Base-by-base conservation (phyloP, 2,329 filamentous ascomycete genomes). In the Colletotrichum lini region DNA sequence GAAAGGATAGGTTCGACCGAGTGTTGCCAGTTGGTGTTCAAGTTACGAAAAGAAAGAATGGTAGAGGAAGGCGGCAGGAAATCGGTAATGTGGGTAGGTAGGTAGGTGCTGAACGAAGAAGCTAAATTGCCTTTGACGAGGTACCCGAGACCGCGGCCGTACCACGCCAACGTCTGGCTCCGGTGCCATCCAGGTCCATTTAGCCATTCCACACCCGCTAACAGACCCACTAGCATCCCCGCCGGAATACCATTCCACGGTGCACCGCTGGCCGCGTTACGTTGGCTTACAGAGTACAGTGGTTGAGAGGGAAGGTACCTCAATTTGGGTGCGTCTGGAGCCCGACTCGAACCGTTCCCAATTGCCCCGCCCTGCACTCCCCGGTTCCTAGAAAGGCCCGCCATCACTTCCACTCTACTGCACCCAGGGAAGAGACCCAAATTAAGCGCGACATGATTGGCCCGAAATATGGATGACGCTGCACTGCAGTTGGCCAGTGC, bases 111-210 rank as follows among this genome's bases (percentile, higher is more conserved):
- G 35, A 38, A 38, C 35, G 35, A 38, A 38, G 35, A 38, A 49
- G 45, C 59, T 61, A 61, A 61, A 50, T 61, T 42, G 47, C 45
- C 67, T 61, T 38, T 61, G 65, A 64, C 68, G 59, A 71, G 68
- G 68, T 71, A 68, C 65, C 68, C 65, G 52, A 68, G 58, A 68
- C 58, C 64, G 47, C 44, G 44, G 42, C 38, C 50, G 57, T 58
- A 47, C 56, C 53, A 38, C 53, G 26, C 45, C 21, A 26, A 45
- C 52, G 21, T 35, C 58, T 50, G 58, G 45, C 45, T 61, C 58
- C 26, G 45, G 58, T 45, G 58, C 30, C 23, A 61, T 61, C 44
- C 58, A 23, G n/a, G 44, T 40, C 45, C 23, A 49, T 61, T 40
- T 18, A 44, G n/a, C 30, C 61, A 65, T 42, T 50, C 52, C 21